These are phyloP conservation scores for Tylopilus plumbeoviolaceoides DNA, from an alignment of 768 basidiomycete genomes.

Conservation along the genomic window DNA sequence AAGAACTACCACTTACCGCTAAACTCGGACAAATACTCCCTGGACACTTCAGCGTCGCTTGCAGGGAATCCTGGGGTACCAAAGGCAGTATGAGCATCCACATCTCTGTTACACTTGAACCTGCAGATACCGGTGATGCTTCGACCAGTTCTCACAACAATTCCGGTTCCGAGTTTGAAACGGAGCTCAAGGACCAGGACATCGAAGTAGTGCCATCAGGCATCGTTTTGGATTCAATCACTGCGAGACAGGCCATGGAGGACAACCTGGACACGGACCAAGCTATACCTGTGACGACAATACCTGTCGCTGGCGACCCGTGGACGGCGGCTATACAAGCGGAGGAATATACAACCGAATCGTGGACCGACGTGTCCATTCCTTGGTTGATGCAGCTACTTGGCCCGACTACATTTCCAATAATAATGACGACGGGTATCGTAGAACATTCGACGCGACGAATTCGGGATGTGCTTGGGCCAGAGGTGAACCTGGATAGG, in stretches of 20 bases:
- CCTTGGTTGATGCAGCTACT: conserved; percentile 39
- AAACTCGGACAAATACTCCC: conserved; percentile 37
- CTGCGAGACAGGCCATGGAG: conserved; percentile 28
- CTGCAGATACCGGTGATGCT: background rate
- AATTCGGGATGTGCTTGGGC: conserved; percentile 44
- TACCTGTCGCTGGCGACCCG: conserved; percentile 20
- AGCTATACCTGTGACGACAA: conserved; percentile 11
- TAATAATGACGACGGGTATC: conserved; percentile 57
- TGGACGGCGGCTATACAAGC: conserved; percentile 23
- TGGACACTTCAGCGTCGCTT: conserved; percentile 45
- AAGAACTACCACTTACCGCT: conserved; percentile 41
- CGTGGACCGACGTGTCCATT: conserved; percentile 27
- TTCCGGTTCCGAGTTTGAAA: conserved; percentile 31
- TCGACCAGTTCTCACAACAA: background rate
- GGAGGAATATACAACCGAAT: conserved; percentile 25
- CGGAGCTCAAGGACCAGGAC: conserved; percentile 34
- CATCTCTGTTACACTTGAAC: conserved; percentile 8
- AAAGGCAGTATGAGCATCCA: conserved; percentile 32
- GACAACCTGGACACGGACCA: conserved; percentile 24
- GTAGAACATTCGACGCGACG: conserved; percentile 62
- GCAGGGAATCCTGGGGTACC: conserved; percentile 46
- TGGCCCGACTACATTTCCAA: conserved; percentile 53
- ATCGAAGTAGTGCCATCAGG: conserved; percentile 23
- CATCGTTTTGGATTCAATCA: conserved; percentile 27
- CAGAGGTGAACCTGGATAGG: conserved; percentile 16